Evolutionary conservation across 441 rosid species (phyloP).

Genomic region (Pelargonium fulgidum): DNA sequence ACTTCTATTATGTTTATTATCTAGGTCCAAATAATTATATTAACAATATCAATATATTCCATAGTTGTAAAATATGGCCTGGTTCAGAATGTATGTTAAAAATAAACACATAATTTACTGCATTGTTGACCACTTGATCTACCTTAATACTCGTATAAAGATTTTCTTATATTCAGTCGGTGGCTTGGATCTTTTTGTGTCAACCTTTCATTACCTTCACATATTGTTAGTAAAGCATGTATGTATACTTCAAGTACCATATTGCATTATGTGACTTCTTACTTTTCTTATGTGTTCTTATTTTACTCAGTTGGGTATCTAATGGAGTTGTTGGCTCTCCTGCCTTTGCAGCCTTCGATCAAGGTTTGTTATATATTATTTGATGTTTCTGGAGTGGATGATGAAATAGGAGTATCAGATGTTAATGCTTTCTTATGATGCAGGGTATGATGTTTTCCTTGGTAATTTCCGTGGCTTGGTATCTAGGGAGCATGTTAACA

Average conservation of each 20-base stretch:
- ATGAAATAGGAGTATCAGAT: constrained; percentile 14
- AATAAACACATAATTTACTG: not conserved
- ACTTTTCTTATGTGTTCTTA: not conserved
- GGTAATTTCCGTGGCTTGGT: constrained; percentile 90
- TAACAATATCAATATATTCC: not conserved
- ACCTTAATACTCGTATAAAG: not conserved
- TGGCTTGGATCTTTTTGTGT: not conserved
- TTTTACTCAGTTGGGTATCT: constrained; percentile 72
- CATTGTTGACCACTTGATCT: too few relatives aligned
- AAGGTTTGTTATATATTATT: constrained; percentile 44
- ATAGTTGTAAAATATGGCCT: not conserved
- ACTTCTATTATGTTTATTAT: not conserved
- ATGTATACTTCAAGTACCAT: not conserved
- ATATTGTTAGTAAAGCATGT: not conserved
- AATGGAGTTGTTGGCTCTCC: constrained; percentile 97
- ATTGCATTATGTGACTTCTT: not conserved
- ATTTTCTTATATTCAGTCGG: not conserved
- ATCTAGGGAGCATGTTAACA: constrained; percentile 84
- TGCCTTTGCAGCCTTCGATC: constrained; percentile 98
- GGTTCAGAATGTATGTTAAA: not conserved
- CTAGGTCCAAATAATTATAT: not conserved
- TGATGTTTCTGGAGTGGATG: not conserved
- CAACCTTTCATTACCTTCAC: not conserved
- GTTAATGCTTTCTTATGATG: constrained; percentile 17
- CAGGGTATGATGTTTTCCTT: constrained; percentile 93